A percentile compares a stretch with the other conserved stretches of the same genome.
These are phyloP conservation scores for Cutaneotrichosporon sp. DNA, from an alignment of 1,284 basidiomycete species.

Conservation along the genomic window DNA sequence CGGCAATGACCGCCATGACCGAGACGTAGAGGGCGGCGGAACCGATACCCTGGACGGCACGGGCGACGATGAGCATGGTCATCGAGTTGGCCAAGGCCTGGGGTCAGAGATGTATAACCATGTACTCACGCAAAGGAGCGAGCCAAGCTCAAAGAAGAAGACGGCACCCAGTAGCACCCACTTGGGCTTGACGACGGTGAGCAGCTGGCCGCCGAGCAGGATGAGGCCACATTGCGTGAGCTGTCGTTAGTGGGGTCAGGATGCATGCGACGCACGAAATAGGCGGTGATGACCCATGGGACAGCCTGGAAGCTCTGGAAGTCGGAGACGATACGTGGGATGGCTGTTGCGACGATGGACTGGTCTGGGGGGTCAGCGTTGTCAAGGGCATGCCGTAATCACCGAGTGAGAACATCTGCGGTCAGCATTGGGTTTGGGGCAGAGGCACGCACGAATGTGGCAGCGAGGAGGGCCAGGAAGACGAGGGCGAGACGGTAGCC, in stretches of 20 bases:
- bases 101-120: too few relatives aligned
- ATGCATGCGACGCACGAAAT: conserved; percentile 46
- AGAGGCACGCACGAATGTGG: conserved; percentile 37
- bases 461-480: conserved; percentile 35
- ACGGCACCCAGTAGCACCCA: conserved; percentile 51
- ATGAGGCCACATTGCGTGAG: conserved; percentile 48
- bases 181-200: conserved; percentile 50
- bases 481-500: conserved; percentile 31
- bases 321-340: conserved; percentile 50
- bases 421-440: conserved; percentile 6
- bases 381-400: neutral
- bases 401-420: conserved; percentile 18
- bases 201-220: conserved; percentile 48
- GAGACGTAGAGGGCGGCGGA: conserved; percentile 43
- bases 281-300: conserved; percentile 51
- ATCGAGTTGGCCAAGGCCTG: conserved; percentile 47
- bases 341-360: conserved; percentile 47
- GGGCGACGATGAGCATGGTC: conserved; percentile 51
- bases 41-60: conserved; percentile 49
- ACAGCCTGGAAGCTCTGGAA: conserved; percentile 47
- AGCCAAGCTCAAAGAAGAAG: conserved; percentile 51
- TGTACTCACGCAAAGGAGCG: conserved; percentile 47
- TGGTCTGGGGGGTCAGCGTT: conserved; percentile 27
- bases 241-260: neutral
- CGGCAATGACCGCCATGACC: conserved; percentile 49